phyloP scores from a whole-genome alignment of 2,329 filamentous ascomycete genomes.

The Botrytis galanthina region DNA sequence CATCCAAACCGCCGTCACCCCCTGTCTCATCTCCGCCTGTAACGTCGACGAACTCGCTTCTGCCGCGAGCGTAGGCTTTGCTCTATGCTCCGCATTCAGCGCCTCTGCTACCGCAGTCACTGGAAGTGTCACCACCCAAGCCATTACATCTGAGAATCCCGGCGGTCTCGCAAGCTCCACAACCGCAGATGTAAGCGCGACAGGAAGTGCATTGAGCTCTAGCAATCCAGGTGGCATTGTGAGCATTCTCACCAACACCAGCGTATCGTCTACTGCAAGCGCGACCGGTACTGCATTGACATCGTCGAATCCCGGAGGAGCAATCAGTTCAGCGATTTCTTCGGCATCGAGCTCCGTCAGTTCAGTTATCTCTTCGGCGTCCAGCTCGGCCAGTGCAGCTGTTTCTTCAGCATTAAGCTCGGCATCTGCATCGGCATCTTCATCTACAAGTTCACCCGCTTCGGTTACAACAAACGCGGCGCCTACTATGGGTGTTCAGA shows the following conservation, averaged over 20 bases:
- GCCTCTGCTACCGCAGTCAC: conserved; percentile 22
- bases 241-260: background rate
- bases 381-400: background rate
- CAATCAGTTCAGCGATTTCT: background rate
- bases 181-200: background rate
- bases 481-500: background rate
- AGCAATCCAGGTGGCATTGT: background rate
- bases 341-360: background rate
- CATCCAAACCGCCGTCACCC: conserved; percentile 38
- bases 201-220: background rate
- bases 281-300: background rate
- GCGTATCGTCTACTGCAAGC: background rate
- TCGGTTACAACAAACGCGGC: background rate
- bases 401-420: background rate
- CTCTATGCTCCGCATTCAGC: conserved; percentile 38
- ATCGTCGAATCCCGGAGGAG: background rate
- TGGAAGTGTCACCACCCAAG: background rate
- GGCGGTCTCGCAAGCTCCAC: background rate
- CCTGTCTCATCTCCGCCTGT: conserved; percentile 40
- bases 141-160: background rate
- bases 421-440: background rate
- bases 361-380: background rate
- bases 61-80: conserved; percentile 39
- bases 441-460: background rate
- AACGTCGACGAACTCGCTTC: conserved; percentile 32